Evolutionary conservation across 2,329 filamentous ascomycete species (phyloP), one percentile per base, ranked within the genome.

Genomic region (Cladophialophora immunda): DNA sequence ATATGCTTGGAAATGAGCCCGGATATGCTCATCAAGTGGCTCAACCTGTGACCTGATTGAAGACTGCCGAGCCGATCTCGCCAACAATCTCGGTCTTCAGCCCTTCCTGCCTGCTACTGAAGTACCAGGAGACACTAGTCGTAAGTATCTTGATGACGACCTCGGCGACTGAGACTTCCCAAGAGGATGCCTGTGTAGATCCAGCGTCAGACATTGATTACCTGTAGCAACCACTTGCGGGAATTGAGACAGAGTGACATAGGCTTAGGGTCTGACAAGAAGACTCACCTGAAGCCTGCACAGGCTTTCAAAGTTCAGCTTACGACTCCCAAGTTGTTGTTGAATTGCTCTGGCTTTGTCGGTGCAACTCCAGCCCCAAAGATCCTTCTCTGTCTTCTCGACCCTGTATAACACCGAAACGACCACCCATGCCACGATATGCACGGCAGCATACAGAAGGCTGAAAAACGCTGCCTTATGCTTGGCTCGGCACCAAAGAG

Each of bases 311-410:
- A 68, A 68, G 27, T 68, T 22, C 32, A 66, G 25, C 17, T 50
- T 41, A 1, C 32, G 36, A 7, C 63, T 56, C 5, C 38, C 66
- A 15, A 65, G 27, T n/a, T 61, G 38, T 22, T 66, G 52, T 53
- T 69, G 67, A 36, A 66, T 60, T 47, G 32, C 52, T n/a, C 19
- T 57, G 32, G 66, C 66, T 11, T 32, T 52, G 53, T 61, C 62
- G 52, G 30, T 53, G 32, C 67, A 69, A 47, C 58, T 69, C 67
- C 67, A 67, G 13, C 67, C 67, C 64, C 67, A 69, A 5, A 69
- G 45, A 50, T 67, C 67, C 8, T 64, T 56, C 13, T 52, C 47
- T 17, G 38, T 61, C 47, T 67, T 69, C 29, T 54, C 64, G 15
- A 58, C 50, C 25, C 60, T 45, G 30, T 69, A 69, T 19, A 62